Percentiles rank a stretch among this genome's conserved stretches.
phyloP scores from a whole-genome alignment of 495 filamentous ascomycete genomes.

The Glarea lozoyensis region DNA sequence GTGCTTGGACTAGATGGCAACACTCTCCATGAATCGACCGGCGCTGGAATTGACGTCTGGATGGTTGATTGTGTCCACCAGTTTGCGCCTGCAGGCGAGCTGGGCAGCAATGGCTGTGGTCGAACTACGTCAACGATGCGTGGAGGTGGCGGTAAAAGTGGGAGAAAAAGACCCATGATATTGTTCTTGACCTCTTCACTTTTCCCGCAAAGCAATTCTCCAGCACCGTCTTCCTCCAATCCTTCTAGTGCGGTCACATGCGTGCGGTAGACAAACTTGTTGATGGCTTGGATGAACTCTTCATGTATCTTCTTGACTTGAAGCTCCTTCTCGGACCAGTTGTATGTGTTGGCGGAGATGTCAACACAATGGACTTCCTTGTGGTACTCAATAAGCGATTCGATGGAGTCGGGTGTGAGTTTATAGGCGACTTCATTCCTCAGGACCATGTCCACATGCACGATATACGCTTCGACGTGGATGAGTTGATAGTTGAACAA shows the following conservation, averaged over 20 bases:
- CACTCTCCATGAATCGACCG: constrained; percentile 89
- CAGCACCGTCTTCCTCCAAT: constrained; percentile 92
- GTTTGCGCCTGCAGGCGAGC: constrained; percentile 63
- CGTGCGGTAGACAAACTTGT: constrained; percentile 94
- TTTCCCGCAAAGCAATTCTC: constrained; percentile 84
- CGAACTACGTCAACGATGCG: constrained; percentile 87
- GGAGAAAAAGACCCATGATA: constrained; percentile 79
- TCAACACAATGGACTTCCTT: constrained; percentile 94
- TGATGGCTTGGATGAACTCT: constrained; percentile 93
- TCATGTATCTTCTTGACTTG: constrained; percentile 98
- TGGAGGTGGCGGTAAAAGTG: constrained; percentile 85
- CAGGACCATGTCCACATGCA: constrained; percentile 98
- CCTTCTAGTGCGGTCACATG: constrained; percentile 87
- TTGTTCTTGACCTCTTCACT: constrained; percentile 89
- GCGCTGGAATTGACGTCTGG: constrained; percentile 46
- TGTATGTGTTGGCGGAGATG: constrained; percentile 78
- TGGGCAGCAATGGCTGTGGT: constrained; percentile 76
- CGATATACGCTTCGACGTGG: constrained; percentile 94
- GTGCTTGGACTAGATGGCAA: constrained; percentile 79
- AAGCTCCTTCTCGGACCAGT: constrained; percentile 94
- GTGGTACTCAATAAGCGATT: constrained; percentile 90
- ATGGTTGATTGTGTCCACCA: constrained; percentile 67
- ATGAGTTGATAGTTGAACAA: constrained; percentile 91
- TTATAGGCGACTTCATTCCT: constrained; percentile 98
- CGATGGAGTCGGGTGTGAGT: constrained; percentile 94